Evolutionary conservation across 2,329 filamentous ascomycete genomes (phyloP), one percentile per base, ranked within the genome.

Genomic region (Fusarium mundagurra): DNA sequence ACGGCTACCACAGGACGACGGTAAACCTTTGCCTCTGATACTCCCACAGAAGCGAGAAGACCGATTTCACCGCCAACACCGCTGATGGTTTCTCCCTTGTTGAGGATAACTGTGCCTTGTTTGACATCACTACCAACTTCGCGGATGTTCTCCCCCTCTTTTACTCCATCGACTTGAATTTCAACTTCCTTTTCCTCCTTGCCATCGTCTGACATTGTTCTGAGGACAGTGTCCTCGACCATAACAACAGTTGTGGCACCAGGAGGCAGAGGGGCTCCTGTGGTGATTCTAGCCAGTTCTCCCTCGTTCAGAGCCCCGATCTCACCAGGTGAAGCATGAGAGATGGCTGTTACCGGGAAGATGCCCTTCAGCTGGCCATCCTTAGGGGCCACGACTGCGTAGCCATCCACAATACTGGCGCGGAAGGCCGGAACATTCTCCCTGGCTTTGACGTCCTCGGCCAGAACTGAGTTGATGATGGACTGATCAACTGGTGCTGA

Each of bases 331-430:
- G 94, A 90, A 17, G 96, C 96, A 80, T 98, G 95, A 0, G 95
- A 97, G 18, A 98, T 88, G 1, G 93, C 92, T 2, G 92, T 91
- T 20, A 99, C 96, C 1, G 96, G 95, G 79, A 96, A 98, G 2
- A 92, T 84, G 0, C 96, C 95, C 77, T 92, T 94, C 55, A 94
- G 89, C 55, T 88, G 90, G 1, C 88, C 90, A 45, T 90, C 86
- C 36, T 85, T 84, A 61, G 88, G 88, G 11, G 90, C 92, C 43
- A 95, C 91, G 1, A 97, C 89, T 6, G 96, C 96, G 80, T 99
- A 99, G 3, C 96, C 96, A 81, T 99, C 96, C 2, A 99, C 96
- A 45, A 98, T 98, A 80, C 96, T 98, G 24, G 96, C 96, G 67
- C 95, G 88, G 83, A 97, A 99, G 0, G 96, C 96, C 1, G 96